These are phyloP conservation scores for Centella asiatica DNA, from an alignment of 129 eudicot genomes.

Conservation along the genomic window DNA sequence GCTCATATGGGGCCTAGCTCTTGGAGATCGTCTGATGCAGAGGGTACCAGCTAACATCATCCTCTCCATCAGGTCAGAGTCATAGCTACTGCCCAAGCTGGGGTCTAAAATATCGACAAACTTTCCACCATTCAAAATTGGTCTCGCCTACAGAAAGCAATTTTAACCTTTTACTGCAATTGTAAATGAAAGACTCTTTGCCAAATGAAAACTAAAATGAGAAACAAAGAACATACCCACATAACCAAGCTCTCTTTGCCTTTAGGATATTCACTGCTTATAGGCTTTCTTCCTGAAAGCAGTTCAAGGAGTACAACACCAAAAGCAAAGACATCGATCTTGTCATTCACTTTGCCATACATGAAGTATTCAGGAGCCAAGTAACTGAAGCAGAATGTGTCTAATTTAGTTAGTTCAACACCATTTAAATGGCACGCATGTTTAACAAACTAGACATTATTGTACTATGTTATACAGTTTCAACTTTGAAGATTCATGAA, in stretches of 20 bases:
- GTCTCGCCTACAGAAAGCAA: conserved; percentile 57
- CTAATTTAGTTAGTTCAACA: neutral
- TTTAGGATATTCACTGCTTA: conserved; percentile 66
- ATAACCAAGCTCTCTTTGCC: conserved; percentile 95
- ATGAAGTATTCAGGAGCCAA: conserved; percentile 96
- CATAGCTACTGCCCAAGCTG: conserved; percentile 44
- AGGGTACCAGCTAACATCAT: conserved; percentile 87
- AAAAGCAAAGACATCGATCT: conserved; percentile 82
- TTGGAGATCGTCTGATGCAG: conserved; percentile 85
- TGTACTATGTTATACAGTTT: neutral
- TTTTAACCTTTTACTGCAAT: neutral
- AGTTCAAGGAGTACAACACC: conserved; percentile 98
- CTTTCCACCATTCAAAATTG: conserved; percentile 62
- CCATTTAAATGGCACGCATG: neutral
- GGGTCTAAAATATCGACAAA: conserved; percentile 54
- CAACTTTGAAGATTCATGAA: neutral
- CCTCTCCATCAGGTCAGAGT: conserved; percentile 65
- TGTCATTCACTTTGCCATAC: conserved; percentile 87
- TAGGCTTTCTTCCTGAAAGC: conserved; percentile 87
- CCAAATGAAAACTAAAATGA: neutral
- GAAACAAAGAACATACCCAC: conserved; percentile 64
- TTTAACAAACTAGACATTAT: neutral
- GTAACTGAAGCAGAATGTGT: conserved; percentile 41
- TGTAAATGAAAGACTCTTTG: neutral
- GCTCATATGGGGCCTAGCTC: conserved; percentile 87